phyloP scores from a whole-genome alignment of 2,329 filamentous ascomycete genomes.

The Dothiorella sarmentorum region DNA sequence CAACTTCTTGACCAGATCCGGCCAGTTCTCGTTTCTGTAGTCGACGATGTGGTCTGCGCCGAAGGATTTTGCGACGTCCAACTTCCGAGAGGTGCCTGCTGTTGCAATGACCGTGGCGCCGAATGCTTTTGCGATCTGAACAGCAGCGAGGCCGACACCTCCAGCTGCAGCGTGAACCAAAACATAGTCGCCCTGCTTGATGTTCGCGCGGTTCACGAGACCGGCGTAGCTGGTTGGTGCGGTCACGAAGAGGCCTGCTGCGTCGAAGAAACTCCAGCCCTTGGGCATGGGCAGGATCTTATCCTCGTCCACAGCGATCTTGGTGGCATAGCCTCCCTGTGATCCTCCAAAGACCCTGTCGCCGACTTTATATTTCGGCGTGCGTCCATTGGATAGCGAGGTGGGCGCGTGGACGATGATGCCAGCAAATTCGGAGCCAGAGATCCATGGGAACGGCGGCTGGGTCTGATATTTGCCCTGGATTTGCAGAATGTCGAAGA shows the following conservation, averaged over 20 bases:
- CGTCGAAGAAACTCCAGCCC: conserved; percentile 80
- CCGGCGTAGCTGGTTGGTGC: conserved; percentile 86
- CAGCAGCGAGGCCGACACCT: conserved; percentile 84
- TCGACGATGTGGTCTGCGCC: conserved; percentile 82
- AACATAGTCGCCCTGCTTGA: conserved; percentile 76
- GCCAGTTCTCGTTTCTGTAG: conserved; percentile 65
- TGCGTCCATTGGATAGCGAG: conserved; percentile 38
- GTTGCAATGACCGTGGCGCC: conserved; percentile 93
- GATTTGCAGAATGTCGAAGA: conserved; percentile 95
- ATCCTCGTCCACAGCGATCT: conserved; percentile 64
- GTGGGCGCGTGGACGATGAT: conserved; percentile 66
- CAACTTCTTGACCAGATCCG: conserved; percentile 69
- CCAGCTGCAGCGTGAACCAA: conserved; percentile 90
- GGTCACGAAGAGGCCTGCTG: conserved; percentile 86
- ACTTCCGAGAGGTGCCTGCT: conserved; percentile 75
- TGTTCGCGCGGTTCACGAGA: conserved; percentile 70
- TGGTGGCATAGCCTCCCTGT: conserved; percentile 83
- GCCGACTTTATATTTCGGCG: conserved; percentile 67
- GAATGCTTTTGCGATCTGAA: conserved; percentile 89
- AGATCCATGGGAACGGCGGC: conserved; percentile 81
- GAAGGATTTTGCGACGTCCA: conserved; percentile 72
- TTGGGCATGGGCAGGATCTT: conserved; percentile 69
- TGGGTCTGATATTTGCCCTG: conserved; percentile 95
- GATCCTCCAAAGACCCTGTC: conserved; percentile 81
- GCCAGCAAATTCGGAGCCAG: conserved; percentile 84